These are phyloP conservation scores for Hortaea werneckii DNA, from an alignment of 2,329 filamentous ascomycete species.

Conservation along the genomic window DNA sequence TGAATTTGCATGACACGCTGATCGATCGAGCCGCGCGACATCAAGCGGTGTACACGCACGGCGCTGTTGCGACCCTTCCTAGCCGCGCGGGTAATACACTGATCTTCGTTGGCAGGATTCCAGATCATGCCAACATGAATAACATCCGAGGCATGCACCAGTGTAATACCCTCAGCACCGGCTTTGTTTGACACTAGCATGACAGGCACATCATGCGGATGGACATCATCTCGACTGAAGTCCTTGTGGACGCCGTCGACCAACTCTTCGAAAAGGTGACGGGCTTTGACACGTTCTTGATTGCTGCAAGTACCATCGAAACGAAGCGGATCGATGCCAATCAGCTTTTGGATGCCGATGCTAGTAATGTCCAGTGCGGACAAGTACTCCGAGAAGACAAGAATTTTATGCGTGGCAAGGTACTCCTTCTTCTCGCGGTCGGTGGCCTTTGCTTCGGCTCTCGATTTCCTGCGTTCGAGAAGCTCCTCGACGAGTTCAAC, in stretches of 20 bases:
- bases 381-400: not conserved
- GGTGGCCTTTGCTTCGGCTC: not conserved
- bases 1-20: no score
- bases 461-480: not conserved
- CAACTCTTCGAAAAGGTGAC: no score
- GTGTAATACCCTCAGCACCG: not conserved
- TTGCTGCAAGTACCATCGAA: not conserved
- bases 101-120: not conserved
- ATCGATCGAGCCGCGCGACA: no score
- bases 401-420: not conserved
- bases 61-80: no score
- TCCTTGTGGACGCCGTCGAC: not conserved
- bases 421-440: not conserved
- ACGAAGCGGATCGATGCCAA: not conserved
- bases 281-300: not conserved
- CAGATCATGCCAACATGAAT: not conserved
- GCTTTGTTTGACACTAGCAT: not conserved
- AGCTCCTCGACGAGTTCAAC: not conserved
- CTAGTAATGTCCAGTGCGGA: not conserved
- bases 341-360: not conserved
- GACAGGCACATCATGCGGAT: not conserved
- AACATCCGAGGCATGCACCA: not conserved
- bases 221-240: not conserved
- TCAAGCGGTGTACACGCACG: no score
- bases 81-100: not conserved